Percentiles rank a stretch among this genome's conserved stretches.
Conservation (phyloP, 2,329 filamentous ascomycete genomes). For the Sclerotinia minor region DNA sequence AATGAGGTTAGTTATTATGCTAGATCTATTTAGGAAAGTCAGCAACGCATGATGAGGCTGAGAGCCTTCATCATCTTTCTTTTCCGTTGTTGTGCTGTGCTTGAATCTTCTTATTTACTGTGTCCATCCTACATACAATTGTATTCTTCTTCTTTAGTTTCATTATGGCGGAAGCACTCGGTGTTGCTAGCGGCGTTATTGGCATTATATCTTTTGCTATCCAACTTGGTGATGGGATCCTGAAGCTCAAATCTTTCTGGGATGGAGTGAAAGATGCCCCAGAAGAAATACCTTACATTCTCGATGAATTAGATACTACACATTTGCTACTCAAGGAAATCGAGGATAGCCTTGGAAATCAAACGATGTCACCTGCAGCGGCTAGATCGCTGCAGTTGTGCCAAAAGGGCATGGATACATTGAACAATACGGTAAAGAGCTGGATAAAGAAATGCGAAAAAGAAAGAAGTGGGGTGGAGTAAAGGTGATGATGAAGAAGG, state of each 20-base stretch:
- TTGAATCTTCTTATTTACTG: no score
- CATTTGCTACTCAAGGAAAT: background rate
- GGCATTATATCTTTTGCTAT: slow-evolving; percentile 1
- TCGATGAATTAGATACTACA: slow-evolving; percentile 1
- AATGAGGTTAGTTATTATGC: no score
- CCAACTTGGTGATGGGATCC: background rate
- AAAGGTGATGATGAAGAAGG: background rate
- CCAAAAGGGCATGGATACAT: background rate
- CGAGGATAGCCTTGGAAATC: background rate
- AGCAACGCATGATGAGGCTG: no score
- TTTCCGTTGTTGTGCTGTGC: no score
- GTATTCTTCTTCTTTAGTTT: no score
- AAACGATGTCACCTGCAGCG: background rate
- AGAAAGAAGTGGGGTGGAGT: background rate
- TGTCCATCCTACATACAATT: no score
- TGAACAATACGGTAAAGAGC: background rate
- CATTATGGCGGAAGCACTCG: no score
- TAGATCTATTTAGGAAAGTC: no score
- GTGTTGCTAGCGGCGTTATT: no score
- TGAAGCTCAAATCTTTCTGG: slow-evolving; percentile 16
- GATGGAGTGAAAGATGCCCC: background rate
- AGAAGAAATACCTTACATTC: background rate
- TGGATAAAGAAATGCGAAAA: background rate
- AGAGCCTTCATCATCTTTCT: no score
- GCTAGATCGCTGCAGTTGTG: background rate